Evolutionary conservation across 441 rosid species (phyloP).

Genomic region (Isatis lusitanica): DNA sequence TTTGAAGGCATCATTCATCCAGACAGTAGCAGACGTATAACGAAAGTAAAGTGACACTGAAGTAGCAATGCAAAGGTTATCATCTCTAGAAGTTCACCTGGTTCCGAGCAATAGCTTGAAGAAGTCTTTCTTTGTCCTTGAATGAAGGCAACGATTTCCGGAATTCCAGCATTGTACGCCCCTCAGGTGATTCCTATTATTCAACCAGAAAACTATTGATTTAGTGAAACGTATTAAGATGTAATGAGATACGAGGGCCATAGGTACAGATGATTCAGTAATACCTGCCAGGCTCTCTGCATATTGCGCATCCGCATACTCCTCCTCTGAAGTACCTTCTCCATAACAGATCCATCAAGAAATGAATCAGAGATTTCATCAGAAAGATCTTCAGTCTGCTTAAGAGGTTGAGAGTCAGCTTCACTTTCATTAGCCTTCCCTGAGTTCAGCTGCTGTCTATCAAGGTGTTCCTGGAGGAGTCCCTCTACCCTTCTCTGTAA

Average conservation of each 20-base stretch:
- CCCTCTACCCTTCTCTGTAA: conserved; percentile 96
- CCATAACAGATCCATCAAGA: conserved; percentile 89
- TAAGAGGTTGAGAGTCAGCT: conserved; percentile 39
- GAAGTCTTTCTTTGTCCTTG: conserved; percentile 89
- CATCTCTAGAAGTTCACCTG: conserved; percentile 56
- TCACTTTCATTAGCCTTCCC: conserved; percentile 43
- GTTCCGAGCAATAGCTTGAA: conserved; percentile 95
- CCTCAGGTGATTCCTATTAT: conserved; percentile 90
- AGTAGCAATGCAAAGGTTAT: conserved; percentile 10
- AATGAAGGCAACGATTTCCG: conserved; percentile 83
- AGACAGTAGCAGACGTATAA: neutral
- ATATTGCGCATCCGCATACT: conserved; percentile 89
- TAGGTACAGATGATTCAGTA: neutral
- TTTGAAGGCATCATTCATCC: conserved; percentile 1
- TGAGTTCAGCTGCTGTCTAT: conserved; percentile 62
- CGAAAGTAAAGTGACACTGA: neutral
- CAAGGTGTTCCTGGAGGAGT: conserved; percentile 88
- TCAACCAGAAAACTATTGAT: conserved; percentile 16
- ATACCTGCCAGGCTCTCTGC: conserved; percentile 95
- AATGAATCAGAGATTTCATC: conserved; percentile 59
- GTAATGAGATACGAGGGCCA: neutral
- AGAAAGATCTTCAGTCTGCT: conserved; percentile 48
- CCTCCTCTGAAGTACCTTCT: conserved; percentile 88
- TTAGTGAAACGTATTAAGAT: neutral
- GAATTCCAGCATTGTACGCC: conserved; percentile 73